A percentile compares a stretch with the other conserved stretches of the same genome.
These are phyloP conservation scores for Biscogniauxia sp. DNA, from an alignment of 2,329 filamentous ascomycete genomes.

Conservation along the genomic window DNA sequence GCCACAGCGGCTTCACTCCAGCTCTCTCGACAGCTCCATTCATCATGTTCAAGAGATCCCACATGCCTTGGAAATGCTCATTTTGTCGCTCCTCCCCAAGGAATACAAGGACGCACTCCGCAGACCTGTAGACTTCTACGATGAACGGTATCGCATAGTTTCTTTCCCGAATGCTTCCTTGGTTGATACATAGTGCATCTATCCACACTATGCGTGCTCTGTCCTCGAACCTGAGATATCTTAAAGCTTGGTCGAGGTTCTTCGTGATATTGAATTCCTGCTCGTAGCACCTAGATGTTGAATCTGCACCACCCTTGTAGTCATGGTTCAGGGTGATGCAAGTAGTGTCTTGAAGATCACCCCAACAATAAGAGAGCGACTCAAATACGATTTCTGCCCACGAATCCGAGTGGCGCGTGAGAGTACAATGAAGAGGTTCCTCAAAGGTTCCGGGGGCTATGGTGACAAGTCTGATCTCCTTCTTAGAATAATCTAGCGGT, in stretches of 20 bases:
- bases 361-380: slow-evolving; percentile 7
- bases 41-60: slow-evolving; percentile 4
- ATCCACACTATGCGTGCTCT: slow-evolving; percentile 1
- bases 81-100: slow-evolving; percentile 1
- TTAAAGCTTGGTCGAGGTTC: slow-evolving; percentile 1
- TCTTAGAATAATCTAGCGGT: slow-evolving; percentile 4
- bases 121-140: slow-evolving; percentile 3
- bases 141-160: slow-evolving; percentile 8
- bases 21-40: not conserved
- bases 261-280: slow-evolving; percentile 4
- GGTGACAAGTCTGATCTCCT: slow-evolving; percentile 4
- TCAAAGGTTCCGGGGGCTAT: slow-evolving; percentile 1
- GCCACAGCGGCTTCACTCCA: not conserved
- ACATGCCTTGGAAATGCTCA: slow-evolving; percentile 4
- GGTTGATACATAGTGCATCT: slow-evolving; percentile 7
- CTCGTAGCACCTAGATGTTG: not conserved
- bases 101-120: slow-evolving; percentile 1
- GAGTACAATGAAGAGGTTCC: slow-evolving; percentile 3
- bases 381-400: not conserved
- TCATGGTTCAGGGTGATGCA: slow-evolving; percentile 3
- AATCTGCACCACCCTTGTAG: not conserved
- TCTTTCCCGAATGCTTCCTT: slow-evolving; percentile 5
- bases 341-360: slow-evolving; percentile 2
- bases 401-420: not conserved
- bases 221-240: slow-evolving; percentile 1